These are phyloP conservation scores for Alternaria conjuncta DNA, from an alignment of 2,329 filamentous ascomycete species.

Conservation along the genomic window DNA sequence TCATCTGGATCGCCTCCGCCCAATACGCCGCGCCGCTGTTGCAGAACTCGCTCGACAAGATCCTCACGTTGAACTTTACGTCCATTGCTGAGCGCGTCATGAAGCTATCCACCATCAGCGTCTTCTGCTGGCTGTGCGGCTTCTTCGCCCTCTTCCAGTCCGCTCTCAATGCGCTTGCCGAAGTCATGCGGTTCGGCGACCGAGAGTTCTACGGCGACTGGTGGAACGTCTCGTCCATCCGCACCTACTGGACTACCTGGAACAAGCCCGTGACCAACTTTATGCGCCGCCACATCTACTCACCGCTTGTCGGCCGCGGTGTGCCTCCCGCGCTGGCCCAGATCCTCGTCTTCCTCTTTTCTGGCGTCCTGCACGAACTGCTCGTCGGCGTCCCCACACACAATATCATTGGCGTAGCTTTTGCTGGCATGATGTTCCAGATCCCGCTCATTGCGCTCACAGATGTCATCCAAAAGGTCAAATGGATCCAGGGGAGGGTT, in stretches of 20 bases:
- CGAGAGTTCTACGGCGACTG: constrained; percentile 95
- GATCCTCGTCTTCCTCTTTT: constrained; percentile 83
- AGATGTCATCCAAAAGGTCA: constrained; percentile 77
- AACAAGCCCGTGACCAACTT: constrained; percentile 98
- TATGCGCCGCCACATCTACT: constrained; percentile 93
- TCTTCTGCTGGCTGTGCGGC: constrained; percentile 95
- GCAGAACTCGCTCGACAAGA: constrained; percentile 86
- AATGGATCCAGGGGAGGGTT: constrained; percentile 75
- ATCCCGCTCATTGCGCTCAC: constrained; percentile 86
- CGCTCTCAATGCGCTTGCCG: constrained; percentile 86
- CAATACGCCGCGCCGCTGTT: constrained; percentile 93
- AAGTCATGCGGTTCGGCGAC: constrained; percentile 88
- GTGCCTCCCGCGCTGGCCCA: constrained; percentile 75
- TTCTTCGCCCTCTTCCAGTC: constrained; percentile 98
- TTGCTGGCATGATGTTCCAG: constrained; percentile 91
- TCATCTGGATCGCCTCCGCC: constrained; percentile 93
- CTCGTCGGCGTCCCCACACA: constrained; percentile 94
- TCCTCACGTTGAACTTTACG: constrained; percentile 77
- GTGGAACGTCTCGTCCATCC: constrained; percentile 86
- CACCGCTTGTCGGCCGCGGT: constrained; percentile 83
- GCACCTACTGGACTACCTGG: constrained; percentile 94
- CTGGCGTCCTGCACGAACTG: constrained; percentile 87
- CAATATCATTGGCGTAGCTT: constrained; percentile 90
- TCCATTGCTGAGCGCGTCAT: constrained; percentile 88
- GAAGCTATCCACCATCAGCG: constrained; percentile 93